Base-by-base conservation (phyloP, 768 basidiomycete genomes). In the Rhizopogon roseolus region DNA sequence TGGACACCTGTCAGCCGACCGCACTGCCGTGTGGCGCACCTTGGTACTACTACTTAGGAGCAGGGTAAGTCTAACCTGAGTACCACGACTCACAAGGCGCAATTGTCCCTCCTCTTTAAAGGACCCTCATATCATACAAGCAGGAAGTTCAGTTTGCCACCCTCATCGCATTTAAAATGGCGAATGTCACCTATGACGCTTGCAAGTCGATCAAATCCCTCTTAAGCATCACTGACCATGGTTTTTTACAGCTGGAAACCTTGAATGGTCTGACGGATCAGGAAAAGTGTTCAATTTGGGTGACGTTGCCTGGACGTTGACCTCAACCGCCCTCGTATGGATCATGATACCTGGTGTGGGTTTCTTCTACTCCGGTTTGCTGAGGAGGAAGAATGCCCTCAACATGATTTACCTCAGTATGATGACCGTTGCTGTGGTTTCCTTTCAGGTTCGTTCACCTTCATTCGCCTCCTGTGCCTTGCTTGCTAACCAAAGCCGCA, bases 301-400 rank as follows among this genome's bases (percentile, higher is more conserved):
- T 53, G 81, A 87, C 66, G 81, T 86, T 44, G 80, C 84, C 6
- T 87, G 85, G 86, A 73, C 84, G 39, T 72, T 94, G 51, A 69
- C 81, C 4, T 82, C 83, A 27, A 93, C 82, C n/a, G 93, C 91
- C 28, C 76, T 93, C 56, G 91, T 93, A 37, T 93, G 80, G 78
- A 75, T 91, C 57, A 91, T 92, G 89, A 81, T 90, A 64, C 88
- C 87, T 9, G 88, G 88, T 45, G 84, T 94, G 43, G 90, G 91
- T 42, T 90, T 81, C 71, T 92, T 91, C 73, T 97, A 96, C 70
- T 89, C 92, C 13, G 96, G 92, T 58, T 81, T 99, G 32, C 79
- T 97, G 32, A 75, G 96, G 46, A 76, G 96, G 56, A 98, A 98
- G 72, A 97, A 97, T 61, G 96, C 96, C 0, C 77, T 98, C 17